phyloP scores from a whole-genome alignment of 2,329 filamentous ascomycete species.

The Scedosporium boydii region DNA sequence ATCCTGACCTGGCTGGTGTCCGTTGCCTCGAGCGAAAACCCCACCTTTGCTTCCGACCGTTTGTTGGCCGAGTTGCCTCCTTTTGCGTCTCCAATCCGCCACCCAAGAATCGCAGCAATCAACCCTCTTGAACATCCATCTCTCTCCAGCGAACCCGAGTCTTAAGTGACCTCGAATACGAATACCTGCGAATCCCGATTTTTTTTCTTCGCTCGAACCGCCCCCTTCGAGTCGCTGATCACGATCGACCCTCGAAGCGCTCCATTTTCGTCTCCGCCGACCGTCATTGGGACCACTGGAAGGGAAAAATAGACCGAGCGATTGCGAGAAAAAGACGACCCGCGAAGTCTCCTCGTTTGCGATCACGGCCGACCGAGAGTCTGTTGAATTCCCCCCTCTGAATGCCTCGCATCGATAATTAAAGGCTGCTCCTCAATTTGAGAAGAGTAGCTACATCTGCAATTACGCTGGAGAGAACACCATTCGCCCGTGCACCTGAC shows the following conservation, averaged over 20 bases:
- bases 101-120: neutral
- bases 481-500: neutral
- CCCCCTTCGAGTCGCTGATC: neutral
- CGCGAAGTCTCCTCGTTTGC: neutral
- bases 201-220: neutral
- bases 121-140: neutral
- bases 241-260: neutral
- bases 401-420: neutral
- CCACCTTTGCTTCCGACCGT: neutral
- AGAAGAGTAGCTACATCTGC: neutral
- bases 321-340: neutral
- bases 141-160: neutral
- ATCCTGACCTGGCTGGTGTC: slow-evolving; percentile 14
- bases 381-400: neutral
- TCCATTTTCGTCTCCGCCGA: neutral
- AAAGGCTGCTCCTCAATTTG: neutral
- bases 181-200: neutral
- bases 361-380: neutral
- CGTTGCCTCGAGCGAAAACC: slow-evolving; percentile 16
- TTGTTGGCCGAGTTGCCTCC: neutral
- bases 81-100: slow-evolving; percentile 1
- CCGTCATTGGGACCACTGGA: neutral
- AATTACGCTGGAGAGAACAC: neutral
- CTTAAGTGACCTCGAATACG: neutral
- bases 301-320: neutral